phyloP scores from a whole-genome alignment of 1,284 basidiomycete species.

The Cerrena zonata region DNA sequence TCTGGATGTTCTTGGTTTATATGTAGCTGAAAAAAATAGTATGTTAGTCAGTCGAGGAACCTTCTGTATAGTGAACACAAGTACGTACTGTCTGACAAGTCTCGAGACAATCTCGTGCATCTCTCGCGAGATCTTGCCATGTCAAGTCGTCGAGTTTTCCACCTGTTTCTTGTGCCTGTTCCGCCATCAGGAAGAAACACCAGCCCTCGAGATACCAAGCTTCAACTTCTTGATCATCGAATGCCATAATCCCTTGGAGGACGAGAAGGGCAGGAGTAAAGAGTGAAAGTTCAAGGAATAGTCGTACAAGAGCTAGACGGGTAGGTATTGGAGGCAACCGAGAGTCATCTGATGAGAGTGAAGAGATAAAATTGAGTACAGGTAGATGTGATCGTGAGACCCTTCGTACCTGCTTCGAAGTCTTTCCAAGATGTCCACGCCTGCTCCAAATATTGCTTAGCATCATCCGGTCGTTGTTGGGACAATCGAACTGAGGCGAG shows the following conservation, averaged over 20 bases:
- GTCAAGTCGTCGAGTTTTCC: constrained; percentile 54
- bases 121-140: constrained; percentile 77
- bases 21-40: constrained; percentile 51
- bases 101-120: constrained; percentile 77
- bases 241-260: constrained; percentile 72
- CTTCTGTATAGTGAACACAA: background rate
- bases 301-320: constrained; percentile 71
- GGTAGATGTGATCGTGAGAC: background rate
- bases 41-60: background rate
- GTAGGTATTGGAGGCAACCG: constrained; percentile 71
- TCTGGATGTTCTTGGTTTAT: constrained; percentile 70
- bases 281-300: constrained; percentile 77
- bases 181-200: constrained; percentile 81
- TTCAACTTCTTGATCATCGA: constrained; percentile 85
- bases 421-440: constrained; percentile 75
- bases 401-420: constrained; percentile 59
- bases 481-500: constrained; percentile 87
- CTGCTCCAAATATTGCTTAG: constrained; percentile 62
- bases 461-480: constrained; percentile 78
- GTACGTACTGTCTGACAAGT: constrained; percentile 69
- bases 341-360: constrained; percentile 49
- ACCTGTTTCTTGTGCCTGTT: constrained; percentile 56
- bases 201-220: constrained; percentile 95
- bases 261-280: constrained; percentile 71
- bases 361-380: constrained; percentile 1